Evolutionary conservation across 1,284 basidiomycete genomes (phyloP).

Genomic region (Ustilago nuda): DNA sequence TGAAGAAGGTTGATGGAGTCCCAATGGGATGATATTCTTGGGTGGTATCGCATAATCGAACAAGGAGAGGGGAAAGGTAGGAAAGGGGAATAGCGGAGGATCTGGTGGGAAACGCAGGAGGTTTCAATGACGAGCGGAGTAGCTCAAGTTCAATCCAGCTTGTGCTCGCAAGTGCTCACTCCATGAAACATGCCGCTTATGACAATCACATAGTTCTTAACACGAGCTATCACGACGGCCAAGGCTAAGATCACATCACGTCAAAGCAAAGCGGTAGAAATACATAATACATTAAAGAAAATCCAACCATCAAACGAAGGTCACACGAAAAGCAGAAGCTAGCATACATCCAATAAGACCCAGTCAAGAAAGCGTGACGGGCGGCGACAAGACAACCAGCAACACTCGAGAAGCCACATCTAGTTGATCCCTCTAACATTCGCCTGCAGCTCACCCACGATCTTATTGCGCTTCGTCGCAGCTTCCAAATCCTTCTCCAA

Average conservation of each 20-base stretch:
- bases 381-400: neutral
- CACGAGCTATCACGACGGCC: neutral
- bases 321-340: neutral
- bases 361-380: neutral
- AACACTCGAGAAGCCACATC: neutral
- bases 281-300: conserved; percentile 2
- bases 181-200: too few species aligned
- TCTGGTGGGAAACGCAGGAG: too few species aligned
- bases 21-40: too few species aligned
- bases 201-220: too few species aligned
- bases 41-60: too few species aligned
- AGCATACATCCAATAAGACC: neutral
- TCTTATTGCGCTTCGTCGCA: conserved; percentile 32
- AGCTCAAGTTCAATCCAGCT: too few species aligned
- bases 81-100: too few species aligned
- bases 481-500: conserved; percentile 48
- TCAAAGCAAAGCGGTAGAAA: neutral
- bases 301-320: neutral
- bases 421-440: conserved; percentile 28
- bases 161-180: too few species aligned
- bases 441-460: conserved; percentile 49
- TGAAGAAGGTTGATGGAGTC: too few species aligned
- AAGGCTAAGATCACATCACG: neutral
- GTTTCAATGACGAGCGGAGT: too few species aligned
- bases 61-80: too few species aligned